These are phyloP conservation scores for Leucocoprinus sp. DNA, from an alignment of 768 basidiomycete genomes.

Conservation along the genomic window DNA sequence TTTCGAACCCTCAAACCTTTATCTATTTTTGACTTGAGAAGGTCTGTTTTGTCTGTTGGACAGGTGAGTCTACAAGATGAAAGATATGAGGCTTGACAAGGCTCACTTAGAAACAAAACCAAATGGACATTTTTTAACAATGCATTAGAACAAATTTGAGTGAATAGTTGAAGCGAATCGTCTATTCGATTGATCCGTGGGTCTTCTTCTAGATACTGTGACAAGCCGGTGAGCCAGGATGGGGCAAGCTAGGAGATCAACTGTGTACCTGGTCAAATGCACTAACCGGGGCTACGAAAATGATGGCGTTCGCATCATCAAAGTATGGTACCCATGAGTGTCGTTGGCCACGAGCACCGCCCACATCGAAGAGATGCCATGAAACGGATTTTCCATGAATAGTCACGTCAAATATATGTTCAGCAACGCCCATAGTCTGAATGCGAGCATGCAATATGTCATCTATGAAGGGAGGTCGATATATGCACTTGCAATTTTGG, in stretches of 20 bases:
- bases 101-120: conserved; percentile 51
- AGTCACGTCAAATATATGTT: conserved; percentile 76
- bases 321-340: conserved; percentile 77
- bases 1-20: conserved; percentile 64
- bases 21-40: conserved; percentile 64
- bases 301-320: conserved; percentile 72
- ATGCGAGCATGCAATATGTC: conserved; percentile 87
- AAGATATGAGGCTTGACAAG: background rate
- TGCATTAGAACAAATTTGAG: conserved; percentile 75
- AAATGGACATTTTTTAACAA: conserved; percentile 64
- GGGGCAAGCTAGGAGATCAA: background rate
- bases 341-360: conserved; percentile 63
- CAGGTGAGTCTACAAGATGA: conserved; percentile 9
- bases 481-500: conserved; percentile 18
- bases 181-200: conserved; percentile 79
- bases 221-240: conserved; percentile 10
- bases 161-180: conserved; percentile 83
- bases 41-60: conserved; percentile 64
- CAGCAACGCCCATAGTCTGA: conserved; percentile 83
- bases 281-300: conserved; percentile 72
- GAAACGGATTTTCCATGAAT: conserved; percentile 71
- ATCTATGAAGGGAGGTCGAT: conserved; percentile 37
- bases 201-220: conserved; percentile 80
- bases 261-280: conserved; percentile 68
- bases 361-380: conserved; percentile 68